A percentile compares a stretch with the other conserved stretches of the same genome.
These are phyloP conservation scores for Ustilago nuda DNA, from an alignment of 1,284 basidiomycete genomes.

Conservation along the genomic window DNA sequence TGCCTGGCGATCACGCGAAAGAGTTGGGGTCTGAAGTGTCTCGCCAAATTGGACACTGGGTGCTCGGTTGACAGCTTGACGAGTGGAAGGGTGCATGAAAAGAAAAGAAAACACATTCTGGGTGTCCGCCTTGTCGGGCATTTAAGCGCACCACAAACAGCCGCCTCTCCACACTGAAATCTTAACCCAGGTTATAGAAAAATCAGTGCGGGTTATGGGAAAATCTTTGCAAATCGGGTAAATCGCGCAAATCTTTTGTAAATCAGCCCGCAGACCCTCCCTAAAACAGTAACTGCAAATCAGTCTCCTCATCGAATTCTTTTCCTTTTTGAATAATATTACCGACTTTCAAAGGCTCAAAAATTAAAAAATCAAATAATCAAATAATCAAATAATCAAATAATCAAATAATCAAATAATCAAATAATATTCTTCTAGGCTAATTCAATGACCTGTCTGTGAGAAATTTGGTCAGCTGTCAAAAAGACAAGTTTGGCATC, in stretches of 20 bases:
- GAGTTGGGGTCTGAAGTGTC: not conserved
- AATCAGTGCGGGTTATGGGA: not conserved
- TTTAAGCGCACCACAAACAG: slow-evolving; percentile 2
- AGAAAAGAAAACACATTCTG: not conserved
- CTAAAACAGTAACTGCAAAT: not conserved
- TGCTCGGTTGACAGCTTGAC: slow-evolving; percentile 4
- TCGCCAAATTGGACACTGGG: not conserved
- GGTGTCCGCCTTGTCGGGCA: slow-evolving; percentile 5
- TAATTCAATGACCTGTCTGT: not conserved
- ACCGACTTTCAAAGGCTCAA: not conserved
- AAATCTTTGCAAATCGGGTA: not conserved
- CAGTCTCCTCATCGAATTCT: slow-evolving; percentile 1
- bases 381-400: not conserved
- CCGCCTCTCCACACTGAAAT: not conserved
- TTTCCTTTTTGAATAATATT: not conserved
- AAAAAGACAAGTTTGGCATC: not conserved
- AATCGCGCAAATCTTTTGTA: slow-evolving; percentile 1
- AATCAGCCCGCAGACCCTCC: not conserved
- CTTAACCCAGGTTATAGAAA: not conserved
- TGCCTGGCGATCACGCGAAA: not conserved
- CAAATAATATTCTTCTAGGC: no score
- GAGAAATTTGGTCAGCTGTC: not conserved
- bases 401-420: not conserved
- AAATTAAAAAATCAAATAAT: not conserved
- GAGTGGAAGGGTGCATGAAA: not conserved